phyloP scores from a whole-genome alignment of 2,329 filamentous ascomycete species.

The Xylariales sp. region DNA sequence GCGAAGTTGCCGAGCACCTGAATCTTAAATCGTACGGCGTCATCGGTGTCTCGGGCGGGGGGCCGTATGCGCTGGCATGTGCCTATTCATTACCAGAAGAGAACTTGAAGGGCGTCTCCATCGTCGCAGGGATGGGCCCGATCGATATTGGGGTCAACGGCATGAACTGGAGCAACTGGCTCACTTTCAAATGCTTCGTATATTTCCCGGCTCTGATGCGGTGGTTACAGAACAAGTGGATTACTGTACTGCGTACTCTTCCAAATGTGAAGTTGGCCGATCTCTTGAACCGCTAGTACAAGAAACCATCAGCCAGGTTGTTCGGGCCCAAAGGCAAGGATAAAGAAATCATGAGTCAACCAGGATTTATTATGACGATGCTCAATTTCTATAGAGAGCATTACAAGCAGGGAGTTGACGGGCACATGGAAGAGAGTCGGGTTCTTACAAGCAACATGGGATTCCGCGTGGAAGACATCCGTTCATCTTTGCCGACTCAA shows the following conservation, averaged over 20 bases:
- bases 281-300: too few species aligned
- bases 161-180: constrained; percentile 1
- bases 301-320: too few species aligned
- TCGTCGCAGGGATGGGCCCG: not conserved
- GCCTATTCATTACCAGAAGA: too few species aligned
- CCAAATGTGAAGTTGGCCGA: too few species aligned
- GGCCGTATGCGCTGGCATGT: too few species aligned
- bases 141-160: not conserved
- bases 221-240: not conserved
- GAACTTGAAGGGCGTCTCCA: not conserved
- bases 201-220: not conserved
- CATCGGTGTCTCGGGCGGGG: too few species aligned
- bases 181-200: not conserved
- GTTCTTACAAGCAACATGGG: not conserved
- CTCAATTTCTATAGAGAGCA: not conserved
- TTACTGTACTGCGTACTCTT: too few species aligned
- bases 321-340: too few species aligned
- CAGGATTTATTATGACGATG: not conserved
- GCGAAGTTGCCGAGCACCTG: too few species aligned
- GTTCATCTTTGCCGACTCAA: too few species aligned
- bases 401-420: not conserved
- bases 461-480: not conserved
- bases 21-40: too few species aligned
- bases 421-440: not conserved
- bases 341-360: too few species aligned